Percentiles rank a stretch among this genome's conserved stretches.
Evolutionary conservation across 1,284 basidiomycete species (phyloP).

Genomic region (Pterula multifida): DNA sequence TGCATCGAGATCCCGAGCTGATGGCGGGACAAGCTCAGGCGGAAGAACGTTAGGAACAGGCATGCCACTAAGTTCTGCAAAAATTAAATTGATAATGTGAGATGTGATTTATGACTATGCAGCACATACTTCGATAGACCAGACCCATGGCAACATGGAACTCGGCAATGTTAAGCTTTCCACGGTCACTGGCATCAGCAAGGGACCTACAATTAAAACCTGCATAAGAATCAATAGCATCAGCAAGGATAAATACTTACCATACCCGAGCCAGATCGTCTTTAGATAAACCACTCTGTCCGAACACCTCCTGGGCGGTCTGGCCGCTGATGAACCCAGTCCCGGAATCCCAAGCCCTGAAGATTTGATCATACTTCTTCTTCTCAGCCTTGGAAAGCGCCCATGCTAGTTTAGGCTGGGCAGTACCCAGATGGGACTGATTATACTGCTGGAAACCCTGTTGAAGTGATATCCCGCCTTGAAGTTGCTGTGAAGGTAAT

Average conservation of each 20-base stretch:
- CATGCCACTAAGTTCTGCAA: constrained; percentile 81
- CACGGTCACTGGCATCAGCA: constrained; percentile 83
- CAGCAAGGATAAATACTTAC: too few relatives aligned
- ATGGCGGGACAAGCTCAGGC: constrained; percentile 85
- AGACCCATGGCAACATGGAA: constrained; percentile 99
- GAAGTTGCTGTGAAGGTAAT: constrained; percentile 51
- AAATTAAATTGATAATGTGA: constrained; percentile 3
- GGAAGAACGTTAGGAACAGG: constrained; percentile 82
- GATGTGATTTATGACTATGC: background rate
- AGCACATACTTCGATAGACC: constrained; percentile 80
- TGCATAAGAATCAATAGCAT: constrained; percentile 3
- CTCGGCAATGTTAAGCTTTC: constrained; percentile 90
- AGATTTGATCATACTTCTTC: constrained; percentile 95
- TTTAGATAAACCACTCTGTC: constrained; percentile 81
- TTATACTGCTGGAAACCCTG: constrained; percentile 75
- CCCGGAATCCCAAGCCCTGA: constrained; percentile 88
- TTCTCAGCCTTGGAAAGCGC: constrained; percentile 83
- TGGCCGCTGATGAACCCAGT: constrained; percentile 84
- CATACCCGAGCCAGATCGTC: constrained; percentile 93
- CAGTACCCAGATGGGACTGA: constrained; percentile 58
- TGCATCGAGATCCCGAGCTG: constrained; percentile 80
- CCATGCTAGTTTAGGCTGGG: constrained; percentile 80
- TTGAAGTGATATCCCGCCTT: constrained; percentile 44
- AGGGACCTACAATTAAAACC: constrained; percentile 83
- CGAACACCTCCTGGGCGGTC: constrained; percentile 89